These are phyloP conservation scores for Candida gorgasii DNA, from an alignment of 805 yeast species.

Conservation along the genomic window DNA sequence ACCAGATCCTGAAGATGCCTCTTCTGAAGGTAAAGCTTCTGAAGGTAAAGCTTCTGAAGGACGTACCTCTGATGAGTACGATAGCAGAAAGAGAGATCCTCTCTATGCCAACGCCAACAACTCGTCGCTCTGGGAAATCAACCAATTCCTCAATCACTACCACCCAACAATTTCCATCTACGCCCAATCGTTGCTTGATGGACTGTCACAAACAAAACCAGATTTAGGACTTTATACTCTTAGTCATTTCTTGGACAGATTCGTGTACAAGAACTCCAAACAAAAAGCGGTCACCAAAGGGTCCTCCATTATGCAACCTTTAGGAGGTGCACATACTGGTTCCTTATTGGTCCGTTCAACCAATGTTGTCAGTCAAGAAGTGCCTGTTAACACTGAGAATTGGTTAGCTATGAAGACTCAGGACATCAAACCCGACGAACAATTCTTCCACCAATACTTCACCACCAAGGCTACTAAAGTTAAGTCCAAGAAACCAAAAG, in stretches of 20 bases:
- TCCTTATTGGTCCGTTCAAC: conserved; percentile 69
- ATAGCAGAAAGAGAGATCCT: conserved; percentile 92
- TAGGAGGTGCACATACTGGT: conserved; percentile 81
- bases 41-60: conserved; percentile 20
- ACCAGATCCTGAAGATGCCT: conserved; percentile 39
- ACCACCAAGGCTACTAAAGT: conserved; percentile 52
- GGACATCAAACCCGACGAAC: conserved; percentile 81
- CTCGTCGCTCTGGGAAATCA: conserved; percentile 85
- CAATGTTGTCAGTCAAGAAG: conserved; percentile 34
- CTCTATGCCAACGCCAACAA: conserved; percentile 79
- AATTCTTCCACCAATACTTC: conserved; percentile 86
- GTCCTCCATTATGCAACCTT: conserved; percentile 94
- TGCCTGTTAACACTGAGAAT: conserved; percentile 81
- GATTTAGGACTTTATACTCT: conserved; percentile 87
- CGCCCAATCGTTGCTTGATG: conserved; percentile 62
- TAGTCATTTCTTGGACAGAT: conserved; percentile 89
- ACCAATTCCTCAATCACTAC: conserved; percentile 72
- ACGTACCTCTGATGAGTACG: conserved; percentile 47
- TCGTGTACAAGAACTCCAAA: conserved; percentile 91
- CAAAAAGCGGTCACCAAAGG: conserved; percentile 76
- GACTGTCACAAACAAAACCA: conserved; percentile 65
- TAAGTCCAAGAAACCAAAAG: conserved; percentile 22
- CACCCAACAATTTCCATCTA: conserved; percentile 90
- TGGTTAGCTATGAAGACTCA: conserved; percentile 70
- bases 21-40: conserved; percentile 22